A percentile compares a stretch with the other conserved stretches of the same genome.
These are phyloP conservation scores for Trichosporon coremiiforme DNA, from an alignment of 1,284 basidiomycete species.

Conservation along the genomic window DNA sequence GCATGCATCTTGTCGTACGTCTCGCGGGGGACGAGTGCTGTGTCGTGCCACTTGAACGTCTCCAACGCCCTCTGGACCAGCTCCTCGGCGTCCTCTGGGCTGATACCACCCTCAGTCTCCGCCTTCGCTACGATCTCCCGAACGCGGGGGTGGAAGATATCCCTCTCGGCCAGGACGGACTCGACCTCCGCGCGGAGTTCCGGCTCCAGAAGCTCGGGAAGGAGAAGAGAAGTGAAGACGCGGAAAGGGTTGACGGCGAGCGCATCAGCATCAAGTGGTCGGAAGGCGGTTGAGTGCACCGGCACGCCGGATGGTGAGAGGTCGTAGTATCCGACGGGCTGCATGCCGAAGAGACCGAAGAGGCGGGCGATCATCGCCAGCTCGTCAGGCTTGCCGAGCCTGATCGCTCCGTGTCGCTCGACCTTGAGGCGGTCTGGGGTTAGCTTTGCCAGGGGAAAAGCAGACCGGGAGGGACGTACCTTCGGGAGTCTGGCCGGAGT, in stretches of 20 bases:
- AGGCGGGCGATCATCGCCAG: constrained; percentile 53
- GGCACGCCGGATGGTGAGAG: constrained; percentile 54
- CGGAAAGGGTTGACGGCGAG: constrained; percentile 56
- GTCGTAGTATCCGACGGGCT: constrained; percentile 58
- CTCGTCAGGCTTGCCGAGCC: constrained; percentile 55
- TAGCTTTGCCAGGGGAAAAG: neutral
- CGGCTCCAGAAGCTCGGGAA: constrained; percentile 52
- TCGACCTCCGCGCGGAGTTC: constrained; percentile 42
- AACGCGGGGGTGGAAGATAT: constrained; percentile 53
- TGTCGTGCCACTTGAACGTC: constrained; percentile 57
- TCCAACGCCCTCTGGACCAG: constrained; percentile 54
- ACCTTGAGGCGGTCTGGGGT: constrained; percentile 51
- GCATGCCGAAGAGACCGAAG: constrained; percentile 56
- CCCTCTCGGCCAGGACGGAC: constrained; percentile 43
- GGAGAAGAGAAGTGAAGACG: constrained; percentile 56
- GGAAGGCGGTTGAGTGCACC: constrained; percentile 58
- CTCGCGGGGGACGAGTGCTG: constrained; percentile 46
- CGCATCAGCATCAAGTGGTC: constrained; percentile 44
- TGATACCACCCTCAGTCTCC: constrained; percentile 46
- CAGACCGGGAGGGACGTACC: constrained; percentile 18
- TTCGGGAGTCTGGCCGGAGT: constrained; percentile 20
- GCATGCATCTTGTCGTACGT: constrained; percentile 50
- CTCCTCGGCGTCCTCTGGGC: constrained; percentile 34
- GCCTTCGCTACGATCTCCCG: constrained; percentile 46
- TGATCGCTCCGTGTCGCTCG: constrained; percentile 58